Evolutionary conservation across 495 filamentous ascomycete species (phyloP), one percentile per base, ranked within the genome.

Genomic region (Podospora conica): DNA sequence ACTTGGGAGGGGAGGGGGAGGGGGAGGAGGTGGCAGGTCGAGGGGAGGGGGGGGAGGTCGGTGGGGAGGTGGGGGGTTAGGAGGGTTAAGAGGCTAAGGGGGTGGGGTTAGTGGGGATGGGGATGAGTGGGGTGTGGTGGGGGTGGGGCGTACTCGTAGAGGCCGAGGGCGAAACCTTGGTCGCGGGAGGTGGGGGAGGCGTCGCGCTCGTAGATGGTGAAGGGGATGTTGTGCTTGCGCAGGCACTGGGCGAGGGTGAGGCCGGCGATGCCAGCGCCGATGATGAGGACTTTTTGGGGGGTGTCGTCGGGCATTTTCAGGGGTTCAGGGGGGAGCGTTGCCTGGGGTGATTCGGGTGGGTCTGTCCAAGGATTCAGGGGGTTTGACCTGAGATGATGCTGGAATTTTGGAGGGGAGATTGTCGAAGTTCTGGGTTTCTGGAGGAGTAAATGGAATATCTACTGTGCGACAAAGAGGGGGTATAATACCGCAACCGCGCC

Each of bases 151-250:
- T 75, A 85, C 85, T 81, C 83, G 66, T 87, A 81, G 23, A 87
- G 68, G 2, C 79, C 82, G 68, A 86, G 81, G 24, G 79, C 81
- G 82, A 83, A 87, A 66, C 86, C 84, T 12, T 80, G 73, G 3
- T 70, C 60, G 15, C 80, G 78, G 5, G 74, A 61, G 25, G 76
- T 63, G n/a, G 81, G 58, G 10, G 66, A 65, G 5, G 66, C 60
- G 61, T 84, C 75, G 64, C 79, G 77, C 69, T 87, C 84, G 64
- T 82, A 83, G 22, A 87, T 75, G 29, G 78, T 77, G 61, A 81
- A 84, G 53, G 76, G 70, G 24, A 87, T 77, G 18, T 76, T 76
- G 29, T 80, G 73, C 77, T 87, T 81, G 67, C 80, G 80, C 60
- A 84, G 73, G 6, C 76, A 76, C 55, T 81, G 77, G 5, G 77